phyloP scores from a whole-genome alignment of 2,329 filamentous ascomycete species.

The Neofusicoccum sp. region DNA sequence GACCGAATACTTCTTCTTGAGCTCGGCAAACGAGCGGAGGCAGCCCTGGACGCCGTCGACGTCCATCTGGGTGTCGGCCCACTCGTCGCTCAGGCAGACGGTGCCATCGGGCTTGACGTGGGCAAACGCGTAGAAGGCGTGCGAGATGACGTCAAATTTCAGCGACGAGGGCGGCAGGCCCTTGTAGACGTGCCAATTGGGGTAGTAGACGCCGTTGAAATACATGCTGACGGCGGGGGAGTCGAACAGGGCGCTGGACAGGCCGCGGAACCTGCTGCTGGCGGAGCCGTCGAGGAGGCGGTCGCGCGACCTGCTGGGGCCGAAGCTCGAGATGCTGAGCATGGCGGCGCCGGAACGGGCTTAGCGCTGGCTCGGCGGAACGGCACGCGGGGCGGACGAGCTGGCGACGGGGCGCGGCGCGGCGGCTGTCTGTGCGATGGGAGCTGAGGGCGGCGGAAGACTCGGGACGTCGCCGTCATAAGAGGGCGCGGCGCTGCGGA shows the following conservation, averaged over 20 bases:
- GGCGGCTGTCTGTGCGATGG: slow-evolving; percentile 11
- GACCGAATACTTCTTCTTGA: slow-evolving; percentile 71
- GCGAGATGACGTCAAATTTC: slow-evolving; percentile 75
- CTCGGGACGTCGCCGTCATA: neutral
- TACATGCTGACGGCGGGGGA: slow-evolving; percentile 37
- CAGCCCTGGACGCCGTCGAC: slow-evolving; percentile 67
- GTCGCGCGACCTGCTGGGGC: slow-evolving; percentile 23
- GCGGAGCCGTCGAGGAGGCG: neutral
- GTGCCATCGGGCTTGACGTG: slow-evolving; percentile 80
- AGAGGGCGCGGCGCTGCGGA: slow-evolving; percentile 1
- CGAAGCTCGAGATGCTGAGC: slow-evolving; percentile 23
- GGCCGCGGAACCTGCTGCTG: neutral
- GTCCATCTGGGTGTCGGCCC: slow-evolving; percentile 71
- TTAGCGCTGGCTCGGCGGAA: slow-evolving; percentile 20
- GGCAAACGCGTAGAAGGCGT: slow-evolving; percentile 77
- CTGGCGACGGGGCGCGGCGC: neutral
- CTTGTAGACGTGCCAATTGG: slow-evolving; percentile 75
- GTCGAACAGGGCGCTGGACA: neutral
- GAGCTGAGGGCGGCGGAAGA: neutral
- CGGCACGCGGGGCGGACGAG: slow-evolving; percentile 11
- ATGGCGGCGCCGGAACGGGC: neutral
- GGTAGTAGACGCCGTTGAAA: slow-evolving; percentile 80
- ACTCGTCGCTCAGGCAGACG: slow-evolving; percentile 84
- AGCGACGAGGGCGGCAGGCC: slow-evolving; percentile 73
- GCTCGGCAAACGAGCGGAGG: slow-evolving; percentile 70